Percentiles rank a stretch among this genome's conserved stretches.
Conservation (phyloP, 495 filamentous ascomycete genomes). For the Daldinia decipiens region DNA sequence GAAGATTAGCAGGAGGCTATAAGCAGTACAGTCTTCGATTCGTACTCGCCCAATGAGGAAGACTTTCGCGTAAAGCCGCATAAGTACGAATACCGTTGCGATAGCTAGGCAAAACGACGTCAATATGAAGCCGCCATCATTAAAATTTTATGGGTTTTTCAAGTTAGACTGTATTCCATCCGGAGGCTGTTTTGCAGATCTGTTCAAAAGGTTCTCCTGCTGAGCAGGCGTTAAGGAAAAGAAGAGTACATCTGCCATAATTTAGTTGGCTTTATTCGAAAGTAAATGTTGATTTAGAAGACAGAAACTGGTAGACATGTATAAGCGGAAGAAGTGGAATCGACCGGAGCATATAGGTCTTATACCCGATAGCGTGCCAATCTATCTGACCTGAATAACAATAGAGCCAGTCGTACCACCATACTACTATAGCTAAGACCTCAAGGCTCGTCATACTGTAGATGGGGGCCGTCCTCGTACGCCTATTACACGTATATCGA, state of each 20-base stretch:
- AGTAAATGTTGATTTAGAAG: not conserved
- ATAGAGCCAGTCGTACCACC: not conserved
- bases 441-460: not conserved
- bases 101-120: constrained; percentile 21
- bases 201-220: constrained; percentile 9
- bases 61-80: constrained; percentile 13
- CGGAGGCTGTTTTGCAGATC: constrained; percentile 34
- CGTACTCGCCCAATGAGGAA: constrained; percentile 4
- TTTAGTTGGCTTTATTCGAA: not conserved
- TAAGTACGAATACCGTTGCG: constrained; percentile 5
- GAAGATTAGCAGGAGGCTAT: not conserved
- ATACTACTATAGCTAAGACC: not conserved
- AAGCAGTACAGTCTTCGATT: constrained; percentile 17
- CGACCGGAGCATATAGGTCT: not conserved
- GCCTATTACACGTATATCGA: too few relatives aligned
- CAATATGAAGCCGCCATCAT: constrained; percentile 15
- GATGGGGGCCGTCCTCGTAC: not conserved
- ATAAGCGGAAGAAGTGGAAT: not conserved
- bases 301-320: not conserved
- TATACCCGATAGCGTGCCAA: not conserved
- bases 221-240: not conserved
- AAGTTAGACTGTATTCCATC: constrained; percentile 28
- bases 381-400: not conserved
- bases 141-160: constrained; percentile 33
- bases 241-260: not conserved